Conservation (phyloP, 2,329 filamentous ascomycete species). For the Verticillium zaregamsianum region DNA sequence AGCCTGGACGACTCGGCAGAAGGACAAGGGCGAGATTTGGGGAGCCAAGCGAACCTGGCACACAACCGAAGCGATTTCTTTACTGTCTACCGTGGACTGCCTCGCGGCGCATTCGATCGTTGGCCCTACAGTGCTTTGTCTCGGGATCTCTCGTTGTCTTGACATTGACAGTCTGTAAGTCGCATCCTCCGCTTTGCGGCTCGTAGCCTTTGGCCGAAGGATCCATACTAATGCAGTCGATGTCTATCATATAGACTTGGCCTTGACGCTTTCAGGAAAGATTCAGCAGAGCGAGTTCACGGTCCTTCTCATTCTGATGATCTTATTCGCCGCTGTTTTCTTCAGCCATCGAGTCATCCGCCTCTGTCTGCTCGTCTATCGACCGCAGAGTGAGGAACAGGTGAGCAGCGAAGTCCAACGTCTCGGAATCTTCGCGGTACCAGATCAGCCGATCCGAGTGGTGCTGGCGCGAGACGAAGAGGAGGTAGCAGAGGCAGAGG, state of each 20-base stretch:
- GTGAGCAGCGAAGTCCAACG: constrained; percentile 35
- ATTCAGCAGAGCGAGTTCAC: constrained; percentile 68
- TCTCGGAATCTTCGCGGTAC: constrained; percentile 59
- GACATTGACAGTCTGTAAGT: constrained; percentile 64
- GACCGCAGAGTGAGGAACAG: constrained; percentile 27
- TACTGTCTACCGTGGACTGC: constrained; percentile 53
- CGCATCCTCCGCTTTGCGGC: background rate
- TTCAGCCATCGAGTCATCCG: constrained; percentile 77
- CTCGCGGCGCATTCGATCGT: constrained; percentile 47
- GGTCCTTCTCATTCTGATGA: constrained; percentile 73
- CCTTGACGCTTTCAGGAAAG: constrained; percentile 62
- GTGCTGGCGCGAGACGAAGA: constrained; percentile 73
- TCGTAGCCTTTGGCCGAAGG: background rate
- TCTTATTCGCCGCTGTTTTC: constrained; percentile 69
- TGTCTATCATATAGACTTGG: constrained; percentile 54
- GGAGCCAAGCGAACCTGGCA: background rate
- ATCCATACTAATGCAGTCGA: background rate
- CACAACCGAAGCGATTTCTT: constrained; percentile 38
- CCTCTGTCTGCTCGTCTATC: constrained; percentile 62
- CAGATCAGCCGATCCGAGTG: constrained; percentile 70
- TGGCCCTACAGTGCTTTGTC: constrained; percentile 58
- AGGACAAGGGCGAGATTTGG: background rate
- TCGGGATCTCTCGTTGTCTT: constrained; percentile 59
- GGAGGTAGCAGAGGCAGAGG: constrained; percentile 44
- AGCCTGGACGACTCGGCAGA: background rate